These are phyloP conservation scores for Roridomyces roridus DNA, from an alignment of 768 basidiomycete genomes.

Conservation along the genomic window DNA sequence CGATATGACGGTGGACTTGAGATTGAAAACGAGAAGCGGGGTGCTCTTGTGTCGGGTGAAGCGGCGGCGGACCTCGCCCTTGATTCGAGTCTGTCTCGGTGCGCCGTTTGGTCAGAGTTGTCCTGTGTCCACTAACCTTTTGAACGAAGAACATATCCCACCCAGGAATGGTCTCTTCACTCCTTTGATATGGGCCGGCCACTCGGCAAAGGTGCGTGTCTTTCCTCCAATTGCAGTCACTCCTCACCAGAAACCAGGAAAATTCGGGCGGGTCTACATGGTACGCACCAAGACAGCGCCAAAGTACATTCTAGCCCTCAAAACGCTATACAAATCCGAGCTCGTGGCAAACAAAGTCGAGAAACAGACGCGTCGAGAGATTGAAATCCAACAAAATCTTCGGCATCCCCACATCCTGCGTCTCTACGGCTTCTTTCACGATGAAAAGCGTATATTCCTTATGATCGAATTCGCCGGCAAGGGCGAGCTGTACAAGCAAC, in stretches of 20 bases:
- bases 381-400: constrained; percentile 97
- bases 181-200: constrained; percentile 95
- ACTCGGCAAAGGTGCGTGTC: constrained; percentile 70
- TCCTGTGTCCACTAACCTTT: background rate
- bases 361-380: constrained; percentile 96
- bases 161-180: constrained; percentile 83
- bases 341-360: constrained; percentile 91
- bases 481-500: constrained; percentile 96
- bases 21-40: constrained; percentile 80
- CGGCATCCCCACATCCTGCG: constrained; percentile 94
- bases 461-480: constrained; percentile 98
- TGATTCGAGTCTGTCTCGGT: constrained; percentile 81
- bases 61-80: constrained; percentile 83
- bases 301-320: constrained; percentile 94
- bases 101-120: constrained; percentile 30
- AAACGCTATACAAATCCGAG: constrained; percentile 96
- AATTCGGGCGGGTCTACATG: constrained; percentile 99
- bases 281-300: constrained; percentile 90
- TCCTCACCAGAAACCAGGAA: constrained; percentile 52
- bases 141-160: constrained; percentile 62
- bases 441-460: constrained; percentile 95
- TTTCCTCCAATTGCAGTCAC: background rate
- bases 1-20: constrained; percentile 98
- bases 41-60: constrained; percentile 76
- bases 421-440: constrained; percentile 97